Conservation (phyloP, 179 eudicot genomes). For the Drosera spatulata region DNA sequence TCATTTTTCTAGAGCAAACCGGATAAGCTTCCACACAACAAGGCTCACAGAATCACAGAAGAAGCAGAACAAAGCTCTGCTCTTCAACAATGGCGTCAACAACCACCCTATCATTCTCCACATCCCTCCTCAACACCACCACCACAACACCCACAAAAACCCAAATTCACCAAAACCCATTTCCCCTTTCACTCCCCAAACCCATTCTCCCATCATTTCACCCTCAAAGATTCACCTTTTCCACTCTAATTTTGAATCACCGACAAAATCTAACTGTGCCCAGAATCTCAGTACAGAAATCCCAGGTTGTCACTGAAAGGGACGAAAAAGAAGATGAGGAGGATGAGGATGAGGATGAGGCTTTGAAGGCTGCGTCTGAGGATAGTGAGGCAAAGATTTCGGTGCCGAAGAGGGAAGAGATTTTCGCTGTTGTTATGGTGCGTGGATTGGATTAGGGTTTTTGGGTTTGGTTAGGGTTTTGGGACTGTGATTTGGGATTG, state of each 20-base stretch:
- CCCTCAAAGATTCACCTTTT: constrained; percentile 17
- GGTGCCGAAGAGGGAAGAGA: constrained; percentile 39
- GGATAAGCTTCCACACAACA: too few relatives aligned
- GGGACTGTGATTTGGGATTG: too few relatives aligned
- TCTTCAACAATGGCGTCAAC: constrained; percentile 6
- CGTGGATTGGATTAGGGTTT: background rate
- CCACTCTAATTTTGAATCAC: constrained; percentile 6
- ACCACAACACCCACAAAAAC: too few relatives aligned
- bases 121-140: too few relatives aligned
- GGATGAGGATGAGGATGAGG: too few relatives aligned
- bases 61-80: too few relatives aligned
- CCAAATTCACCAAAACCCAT: constrained; percentile 25
- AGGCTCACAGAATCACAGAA: too few relatives aligned
- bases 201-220: constrained; percentile 12
- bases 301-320: too few relatives aligned
- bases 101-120: constrained; percentile 7
- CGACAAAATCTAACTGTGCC: constrained; percentile 17
- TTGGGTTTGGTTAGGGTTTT: too few relatives aligned
- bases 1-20: too few relatives aligned
- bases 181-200: constrained; percentile 20
- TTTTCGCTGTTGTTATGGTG: constrained; percentile 86
- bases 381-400: background rate
- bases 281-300: constrained; percentile 10
- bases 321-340: too few relatives aligned
- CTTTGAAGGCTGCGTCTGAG: too few relatives aligned